These are phyloP conservation scores for Verticillium isaacii DNA, from an alignment of 2,329 filamentous ascomycete genomes.

Conservation along the genomic window DNA sequence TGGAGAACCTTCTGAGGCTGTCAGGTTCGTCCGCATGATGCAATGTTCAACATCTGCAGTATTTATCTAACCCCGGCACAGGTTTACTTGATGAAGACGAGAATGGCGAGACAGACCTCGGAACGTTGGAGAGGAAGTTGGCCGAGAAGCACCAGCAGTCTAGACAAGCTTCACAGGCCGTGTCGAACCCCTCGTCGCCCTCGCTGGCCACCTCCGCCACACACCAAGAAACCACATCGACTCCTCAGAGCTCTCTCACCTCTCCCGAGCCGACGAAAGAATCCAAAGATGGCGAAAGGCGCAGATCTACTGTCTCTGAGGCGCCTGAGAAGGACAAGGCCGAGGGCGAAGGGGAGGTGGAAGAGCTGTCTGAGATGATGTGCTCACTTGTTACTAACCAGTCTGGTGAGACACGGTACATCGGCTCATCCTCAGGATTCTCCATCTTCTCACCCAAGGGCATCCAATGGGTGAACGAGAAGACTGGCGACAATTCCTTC, in stretches of 20 bases:
- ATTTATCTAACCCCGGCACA: conserved; percentile 17
- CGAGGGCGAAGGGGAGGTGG: conserved; percentile 65
- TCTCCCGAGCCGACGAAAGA: conserved; percentile 45
- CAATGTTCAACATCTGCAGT: neutral
- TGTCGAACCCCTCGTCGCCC: conserved; percentile 47
- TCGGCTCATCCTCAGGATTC: conserved; percentile 94
- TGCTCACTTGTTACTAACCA: conserved; percentile 95
- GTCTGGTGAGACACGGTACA: conserved; percentile 90
- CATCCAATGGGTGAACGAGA: conserved; percentile 97
- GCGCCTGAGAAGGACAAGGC: conserved; percentile 33
- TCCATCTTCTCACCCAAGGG: conserved; percentile 98
- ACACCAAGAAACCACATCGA: conserved; percentile 36
- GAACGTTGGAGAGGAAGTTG: conserved; percentile 75
- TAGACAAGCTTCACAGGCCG: conserved; percentile 41
- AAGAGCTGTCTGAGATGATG: conserved; percentile 95
- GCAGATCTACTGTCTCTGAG: neutral
- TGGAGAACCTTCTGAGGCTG: conserved; percentile 86
- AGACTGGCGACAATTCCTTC: conserved; percentile 93
- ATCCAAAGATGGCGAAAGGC: conserved; percentile 15
- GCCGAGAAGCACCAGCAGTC: conserved; percentile 51
- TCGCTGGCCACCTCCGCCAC: conserved; percentile 36
- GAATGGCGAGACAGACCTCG: conserved; percentile 78
- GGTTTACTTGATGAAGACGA: conserved; percentile 82
- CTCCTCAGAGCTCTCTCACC: conserved; percentile 49
- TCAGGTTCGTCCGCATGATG: conserved; percentile 50